Base-by-base conservation (phyloP, 2,329 filamentous ascomycete genomes). In the Colletotrichum musicola region DNA sequence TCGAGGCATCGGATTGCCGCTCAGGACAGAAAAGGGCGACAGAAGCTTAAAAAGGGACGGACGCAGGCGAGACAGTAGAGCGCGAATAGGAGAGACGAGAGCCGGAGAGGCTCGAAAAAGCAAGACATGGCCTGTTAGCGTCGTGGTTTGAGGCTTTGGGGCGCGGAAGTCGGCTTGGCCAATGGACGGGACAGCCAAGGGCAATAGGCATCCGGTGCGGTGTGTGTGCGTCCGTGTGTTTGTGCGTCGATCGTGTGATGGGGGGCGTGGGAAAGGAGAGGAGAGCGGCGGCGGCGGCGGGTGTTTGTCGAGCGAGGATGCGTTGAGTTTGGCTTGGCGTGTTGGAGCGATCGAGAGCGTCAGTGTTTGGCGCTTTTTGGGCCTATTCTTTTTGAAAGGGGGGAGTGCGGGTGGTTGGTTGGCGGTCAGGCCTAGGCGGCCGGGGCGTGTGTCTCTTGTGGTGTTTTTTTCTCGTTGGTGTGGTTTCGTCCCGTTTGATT, bases 31-130 rank as follows among this genome's bases (percentile, higher is more conserved):
- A 65, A 68, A 68, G 65, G 65, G 65, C 65, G 65, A 68, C 65
- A 68, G 65, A 68, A 68, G 65, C 55, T 68, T 68, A 65, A 68
- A 63, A 61, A 65, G 65, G 62, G 62, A 68, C 65, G 55, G 65
- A 60, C 62, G 62, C 62, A 68, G 44, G 65, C 65, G 56, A 68
- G 65, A 68, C 62, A 68, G 55, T 60, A 42, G 62, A 65, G 49
- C 50, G 46, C 65, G 62, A 68, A 61, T 65, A 68, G 62, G 65
- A 59, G 65, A 53, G 55, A 50, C 62, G 55, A 49, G 42, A 42
- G 42, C 50, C 62, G 65, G 62, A 55, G 49, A 64, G 55, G 62
- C 55, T 65, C 42, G 25, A 65, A 68, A 65, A 68, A 65, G 62
- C 62, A 68, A 60, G 56, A 65, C 56, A 56, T 35, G 30, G 30